Evolutionary conservation across 495 filamentous ascomycete species (phyloP).

Genomic region (Podospora tetraspora): DNA sequence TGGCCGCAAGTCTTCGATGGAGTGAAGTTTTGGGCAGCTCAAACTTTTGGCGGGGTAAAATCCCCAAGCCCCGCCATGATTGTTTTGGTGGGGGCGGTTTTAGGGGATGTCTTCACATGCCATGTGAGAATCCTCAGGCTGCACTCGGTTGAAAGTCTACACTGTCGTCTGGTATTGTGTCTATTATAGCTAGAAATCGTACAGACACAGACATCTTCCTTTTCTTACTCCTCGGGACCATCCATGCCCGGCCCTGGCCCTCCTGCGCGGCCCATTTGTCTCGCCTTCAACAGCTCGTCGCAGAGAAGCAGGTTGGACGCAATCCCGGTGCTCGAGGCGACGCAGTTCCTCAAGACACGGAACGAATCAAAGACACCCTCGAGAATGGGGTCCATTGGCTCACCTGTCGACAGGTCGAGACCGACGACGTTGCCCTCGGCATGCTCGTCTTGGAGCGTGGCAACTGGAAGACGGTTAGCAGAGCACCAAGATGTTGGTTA

Average conservation of each 20-base stretch:
- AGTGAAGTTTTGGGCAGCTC: conserved; percentile 20
- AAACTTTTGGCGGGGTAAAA: conserved; percentile 39
- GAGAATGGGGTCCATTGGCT: conserved; percentile 93
- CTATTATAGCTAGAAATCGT: conserved; percentile 29
- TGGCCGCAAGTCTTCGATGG: neutral
- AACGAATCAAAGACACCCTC: conserved; percentile 95
- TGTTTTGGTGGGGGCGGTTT: neutral
- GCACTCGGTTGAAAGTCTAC: neutral
- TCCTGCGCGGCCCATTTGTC: conserved; percentile 72
- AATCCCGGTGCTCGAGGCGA: conserved; percentile 91
- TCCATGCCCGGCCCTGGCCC: conserved; percentile 52
- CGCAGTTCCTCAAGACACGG: conserved; percentile 85
- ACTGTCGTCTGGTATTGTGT: conserved; percentile 13
- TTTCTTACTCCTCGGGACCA: conserved; percentile 44
- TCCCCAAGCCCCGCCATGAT: conserved; percentile 23
- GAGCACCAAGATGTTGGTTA: conserved; percentile 10
- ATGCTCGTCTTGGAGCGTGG: conserved; percentile 77
- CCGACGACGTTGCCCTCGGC: conserved; percentile 80
- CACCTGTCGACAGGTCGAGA: conserved; percentile 75
- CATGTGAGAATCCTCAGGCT: neutral
- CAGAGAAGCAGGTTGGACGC: conserved; percentile 92
- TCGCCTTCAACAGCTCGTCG: conserved; percentile 93
- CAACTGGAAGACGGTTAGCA: conserved; percentile 48
- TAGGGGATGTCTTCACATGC: neutral
- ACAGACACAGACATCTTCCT: conserved; percentile 19